Evolutionary conservation across 2,329 filamentous ascomycete genomes (phyloP).

Genomic region (Claviceps monticola): DNA sequence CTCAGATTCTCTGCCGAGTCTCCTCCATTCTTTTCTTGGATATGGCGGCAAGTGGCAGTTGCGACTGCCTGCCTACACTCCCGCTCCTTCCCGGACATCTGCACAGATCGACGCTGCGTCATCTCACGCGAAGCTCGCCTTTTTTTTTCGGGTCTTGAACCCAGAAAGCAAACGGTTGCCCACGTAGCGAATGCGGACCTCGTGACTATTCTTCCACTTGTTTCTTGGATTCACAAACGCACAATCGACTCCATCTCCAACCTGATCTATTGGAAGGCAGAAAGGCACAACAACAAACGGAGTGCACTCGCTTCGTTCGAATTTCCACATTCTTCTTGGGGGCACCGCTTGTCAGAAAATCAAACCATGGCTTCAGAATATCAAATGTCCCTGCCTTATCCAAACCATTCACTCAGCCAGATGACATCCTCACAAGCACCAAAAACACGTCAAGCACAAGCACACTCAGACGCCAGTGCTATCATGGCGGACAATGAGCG

Average conservation of each 20-base stretch:
- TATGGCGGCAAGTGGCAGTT: neutral
- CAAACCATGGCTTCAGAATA: constrained; percentile 14
- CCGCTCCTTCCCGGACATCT: constrained; percentile 1
- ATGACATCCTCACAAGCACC: constrained; percentile 12
- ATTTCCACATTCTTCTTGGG: constrained; percentile 1
- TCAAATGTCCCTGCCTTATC: constrained; percentile 19
- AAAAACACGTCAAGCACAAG: neutral
- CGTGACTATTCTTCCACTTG: neutral
- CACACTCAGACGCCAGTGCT: neutral
- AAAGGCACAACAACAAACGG: neutral
- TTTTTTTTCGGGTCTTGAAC: neutral
- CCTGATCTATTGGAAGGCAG: neutral
- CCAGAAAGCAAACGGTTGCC: neutral
- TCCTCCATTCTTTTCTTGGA: neutral
- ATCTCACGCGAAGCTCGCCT: constrained; percentile 3
- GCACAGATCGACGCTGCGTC: constrained; percentile 1
- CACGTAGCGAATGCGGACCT: neutral
- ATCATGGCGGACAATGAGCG: neutral
- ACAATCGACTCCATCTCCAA: neutral
- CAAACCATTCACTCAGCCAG: constrained; percentile 18
- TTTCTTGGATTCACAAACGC: constrained; percentile 2
- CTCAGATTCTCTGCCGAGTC: neutral
- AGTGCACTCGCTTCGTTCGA: neutral
- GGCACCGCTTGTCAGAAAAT: neutral
- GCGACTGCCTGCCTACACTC: neutral